phyloP scores from a whole-genome alignment of 1,139 yeast genomes.

The Pichia cactophila region DNA sequence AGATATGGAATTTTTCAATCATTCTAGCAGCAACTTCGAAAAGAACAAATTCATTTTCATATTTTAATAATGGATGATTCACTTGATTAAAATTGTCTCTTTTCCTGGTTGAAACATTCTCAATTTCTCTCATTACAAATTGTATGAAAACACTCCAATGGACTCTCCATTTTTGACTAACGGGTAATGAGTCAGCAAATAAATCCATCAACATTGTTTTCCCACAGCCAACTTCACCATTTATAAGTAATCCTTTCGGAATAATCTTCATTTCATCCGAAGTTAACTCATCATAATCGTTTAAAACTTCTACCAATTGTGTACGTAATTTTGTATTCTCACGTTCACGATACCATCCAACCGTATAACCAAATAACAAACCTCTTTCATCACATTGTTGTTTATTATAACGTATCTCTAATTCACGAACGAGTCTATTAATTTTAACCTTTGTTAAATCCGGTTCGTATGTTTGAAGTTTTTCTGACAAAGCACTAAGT shows the following conservation, averaged over 20 bases:
- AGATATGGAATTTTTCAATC: constrained; percentile 50
- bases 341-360: constrained; percentile 18
- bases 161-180: constrained; percentile 59
- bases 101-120: constrained; percentile 42
- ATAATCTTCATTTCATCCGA: constrained; percentile 35
- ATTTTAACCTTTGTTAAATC: constrained; percentile 44
- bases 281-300: constrained; percentile 58
- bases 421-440: constrained; percentile 39
- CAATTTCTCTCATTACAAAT: constrained; percentile 61
- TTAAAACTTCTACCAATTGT: constrained; percentile 41
- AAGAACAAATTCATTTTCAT: constrained; percentile 58
- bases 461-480: constrained; percentile 49
- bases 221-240: constrained; percentile 75
- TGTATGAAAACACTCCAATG: constrained; percentile 65
- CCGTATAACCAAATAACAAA: constrained; percentile 11
- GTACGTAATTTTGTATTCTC: constrained; percentile 15
- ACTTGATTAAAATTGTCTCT: constrained; percentile 22
- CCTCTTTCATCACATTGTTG: constrained; percentile 9
- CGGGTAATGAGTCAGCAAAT: constrained; percentile 60
- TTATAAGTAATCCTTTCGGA: constrained; percentile 58
- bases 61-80: constrained; percentile 31
- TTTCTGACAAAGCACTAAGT: constrained; percentile 8
- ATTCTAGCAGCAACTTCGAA: constrained; percentile 63
- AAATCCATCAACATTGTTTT: constrained; percentile 69
- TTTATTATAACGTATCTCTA: constrained; percentile 33